A percentile compares a stretch with the other conserved stretches of the same genome.
Conservation (phyloP, 768 basidiomycete species). For the Phaeotremella fagi region DNA sequence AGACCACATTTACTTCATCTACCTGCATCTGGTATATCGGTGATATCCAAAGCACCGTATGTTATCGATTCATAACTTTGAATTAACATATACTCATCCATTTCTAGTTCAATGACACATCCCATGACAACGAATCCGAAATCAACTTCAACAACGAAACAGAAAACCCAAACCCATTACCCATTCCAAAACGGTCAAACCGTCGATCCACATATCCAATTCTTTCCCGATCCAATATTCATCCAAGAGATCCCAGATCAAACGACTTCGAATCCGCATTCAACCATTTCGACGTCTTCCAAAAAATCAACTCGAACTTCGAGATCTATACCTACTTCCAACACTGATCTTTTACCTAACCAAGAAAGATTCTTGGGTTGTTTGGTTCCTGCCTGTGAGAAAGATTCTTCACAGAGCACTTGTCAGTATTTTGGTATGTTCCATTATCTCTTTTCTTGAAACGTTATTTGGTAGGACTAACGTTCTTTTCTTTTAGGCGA, state of each 20-base stretch:
- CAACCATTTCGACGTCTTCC: not conserved
- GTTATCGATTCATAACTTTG: not conserved
- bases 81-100: not conserved
- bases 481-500: slow-evolving; percentile 2
- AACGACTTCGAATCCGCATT: not conserved
- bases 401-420: not conserved
- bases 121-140: not conserved
- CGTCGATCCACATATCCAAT: not conserved
- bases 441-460: not conserved
- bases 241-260: not conserved
- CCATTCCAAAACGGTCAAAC: too few species aligned
- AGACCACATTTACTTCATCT: not conserved
- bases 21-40: not conserved
- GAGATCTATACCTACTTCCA: not conserved
- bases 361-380: not conserved
- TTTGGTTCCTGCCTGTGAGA: not conserved
- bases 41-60: not conserved
- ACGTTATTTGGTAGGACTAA: not conserved
- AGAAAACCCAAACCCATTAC: too few species aligned
- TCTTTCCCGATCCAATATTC: not conserved
- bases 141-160: too few species aligned
- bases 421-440: slow-evolving; percentile 5
- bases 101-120: not conserved
- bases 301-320: not conserved
- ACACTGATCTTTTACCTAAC: not conserved